A percentile compares a stretch with the other conserved stretches of the same genome.
phyloP scores from a whole-genome alignment of 306 rosid species.

The Fragaria nilgerrensis region DNA sequence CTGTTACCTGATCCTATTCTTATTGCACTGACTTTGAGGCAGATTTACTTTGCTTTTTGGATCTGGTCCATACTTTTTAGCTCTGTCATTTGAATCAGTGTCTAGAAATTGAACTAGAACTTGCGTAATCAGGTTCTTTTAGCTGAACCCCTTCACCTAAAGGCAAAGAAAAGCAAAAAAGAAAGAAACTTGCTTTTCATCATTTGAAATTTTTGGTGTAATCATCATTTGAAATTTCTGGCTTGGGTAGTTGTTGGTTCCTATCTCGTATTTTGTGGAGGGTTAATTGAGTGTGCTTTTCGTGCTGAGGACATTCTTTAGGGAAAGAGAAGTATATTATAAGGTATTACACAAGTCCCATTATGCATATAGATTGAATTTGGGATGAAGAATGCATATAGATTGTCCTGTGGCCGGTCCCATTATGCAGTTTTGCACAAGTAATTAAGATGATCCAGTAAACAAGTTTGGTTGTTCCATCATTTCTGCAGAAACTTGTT shows the following conservation, averaged over 20 bases:
- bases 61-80: conserved; percentile 20
- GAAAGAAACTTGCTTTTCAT: conserved; percentile 33
- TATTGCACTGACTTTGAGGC: conserved; percentile 40
- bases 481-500: background rate
- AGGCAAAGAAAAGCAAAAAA: background rate
- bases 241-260: conserved; percentile 28
- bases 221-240: conserved; percentile 25
- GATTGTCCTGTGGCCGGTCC: background rate
- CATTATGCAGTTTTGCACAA: background rate
- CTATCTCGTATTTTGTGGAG: conserved; percentile 31
- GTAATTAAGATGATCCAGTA: background rate
- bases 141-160: conserved; percentile 10
- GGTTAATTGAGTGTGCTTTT: conserved; percentile 28
- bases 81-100: conserved; percentile 18
- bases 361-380: too few relatives aligned
- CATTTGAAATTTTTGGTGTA: conserved; percentile 21
- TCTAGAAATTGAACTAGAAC: conserved; percentile 25
- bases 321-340: conserved; percentile 9
- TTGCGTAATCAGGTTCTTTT: background rate
- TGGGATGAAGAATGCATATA: background rate
- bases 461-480: background rate
- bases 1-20: conserved; percentile 22
- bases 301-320: conserved; percentile 24
- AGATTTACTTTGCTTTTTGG: conserved; percentile 31
- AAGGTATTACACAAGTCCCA: too few relatives aligned